Percentiles rank a stretch among this genome's conserved stretches.
These are phyloP conservation scores for Rhizopus sp. DNA, from an alignment of 371 early-diverging fungal species.

Conservation along the genomic window DNA sequence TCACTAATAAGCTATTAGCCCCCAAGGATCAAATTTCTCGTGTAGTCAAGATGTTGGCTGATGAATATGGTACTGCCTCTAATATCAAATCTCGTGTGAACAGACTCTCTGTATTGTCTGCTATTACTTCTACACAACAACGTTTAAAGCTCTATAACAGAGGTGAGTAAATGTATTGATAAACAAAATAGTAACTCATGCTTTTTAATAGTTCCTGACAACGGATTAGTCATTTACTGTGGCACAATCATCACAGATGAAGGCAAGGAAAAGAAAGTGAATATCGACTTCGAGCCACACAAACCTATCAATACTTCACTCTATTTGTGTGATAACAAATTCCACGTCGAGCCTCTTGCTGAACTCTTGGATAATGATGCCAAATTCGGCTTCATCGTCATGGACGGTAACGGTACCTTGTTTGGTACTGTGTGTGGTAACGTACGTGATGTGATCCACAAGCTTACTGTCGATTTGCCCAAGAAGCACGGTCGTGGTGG, in stretches of 20 bases:
- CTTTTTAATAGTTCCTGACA: conserved; percentile 75
- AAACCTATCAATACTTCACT: conserved; percentile 99
- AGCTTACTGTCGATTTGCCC: conserved; percentile 96
- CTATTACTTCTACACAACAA: conserved; percentile 99
- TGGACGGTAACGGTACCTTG: conserved; percentile 99
- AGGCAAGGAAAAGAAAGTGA: conserved; percentile 99
- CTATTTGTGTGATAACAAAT: conserved; percentile 99
- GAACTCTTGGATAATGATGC: conserved; percentile 96
- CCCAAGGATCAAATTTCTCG: conserved; percentile 96
- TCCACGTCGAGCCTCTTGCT: conserved; percentile 96
- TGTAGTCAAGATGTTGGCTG: conserved; percentile 95
- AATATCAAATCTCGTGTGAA: conserved; percentile 99
- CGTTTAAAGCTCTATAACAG: conserved; percentile 95
- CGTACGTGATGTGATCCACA: conserved; percentile 96
- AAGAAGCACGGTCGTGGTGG: conserved; percentile 99
- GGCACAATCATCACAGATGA: conserved; percentile 99
- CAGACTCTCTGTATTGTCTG: conserved; percentile 96
- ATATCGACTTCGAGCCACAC: conserved; percentile 99
- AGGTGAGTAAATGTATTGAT: conserved; percentile 38
- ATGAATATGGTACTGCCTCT: conserved; percentile 99
- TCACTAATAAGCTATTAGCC: conserved; percentile 33
- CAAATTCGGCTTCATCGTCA: conserved; percentile 99
- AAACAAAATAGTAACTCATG: neutral
- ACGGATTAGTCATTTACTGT: conserved; percentile 95
- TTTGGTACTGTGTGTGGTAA: conserved; percentile 99